phyloP scores from a whole-genome alignment of 1,139 yeast species.

The Candida glucosophila region DNA sequence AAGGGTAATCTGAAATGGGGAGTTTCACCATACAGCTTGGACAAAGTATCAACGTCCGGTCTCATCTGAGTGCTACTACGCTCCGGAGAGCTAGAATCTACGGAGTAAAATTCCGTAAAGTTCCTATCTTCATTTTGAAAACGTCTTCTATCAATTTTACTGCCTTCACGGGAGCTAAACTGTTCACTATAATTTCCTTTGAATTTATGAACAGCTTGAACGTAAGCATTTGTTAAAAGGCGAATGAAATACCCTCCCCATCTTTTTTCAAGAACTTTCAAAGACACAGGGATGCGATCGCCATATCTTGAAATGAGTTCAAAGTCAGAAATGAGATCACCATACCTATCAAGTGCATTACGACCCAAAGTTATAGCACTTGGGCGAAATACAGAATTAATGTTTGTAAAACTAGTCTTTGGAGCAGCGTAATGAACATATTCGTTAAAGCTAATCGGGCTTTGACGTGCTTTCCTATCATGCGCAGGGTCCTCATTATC shows the following conservation, averaged over 20 bases:
- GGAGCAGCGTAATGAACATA: conserved; percentile 77
- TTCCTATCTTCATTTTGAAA: not conserved
- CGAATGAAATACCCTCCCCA: conserved; percentile 69
- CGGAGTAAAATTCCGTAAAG: not conserved
- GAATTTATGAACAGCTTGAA: conserved; percentile 44
- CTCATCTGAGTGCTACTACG: conserved; percentile 3
- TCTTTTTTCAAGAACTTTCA: conserved; percentile 52
- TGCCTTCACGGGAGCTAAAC: conserved; percentile 1
- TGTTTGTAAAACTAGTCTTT: conserved; percentile 53
- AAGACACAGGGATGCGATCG: conserved; percentile 53
- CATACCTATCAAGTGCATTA: conserved; percentile 62
- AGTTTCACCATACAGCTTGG: conserved; percentile 13
- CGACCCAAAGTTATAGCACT: conserved; percentile 71
- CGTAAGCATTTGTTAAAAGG: conserved; percentile 54
- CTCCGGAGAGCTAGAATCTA: conserved; percentile 1
- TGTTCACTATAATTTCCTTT: conserved; percentile 15
- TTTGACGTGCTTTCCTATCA: conserved; percentile 9
- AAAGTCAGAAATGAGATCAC: conserved; percentile 58
- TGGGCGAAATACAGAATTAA: conserved; percentile 62
- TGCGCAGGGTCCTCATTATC: conserved; percentile 11
- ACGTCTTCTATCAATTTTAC: conserved; percentile 2
- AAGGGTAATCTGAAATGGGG: conserved; percentile 59
- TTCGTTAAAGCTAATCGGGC: conserved; percentile 49
- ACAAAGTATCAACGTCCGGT: conserved; percentile 1
- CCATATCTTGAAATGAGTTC: conserved; percentile 64